These are phyloP conservation scores for Hibiscus mutabilis DNA, from an alignment of 345 rosid species.

Conservation along the genomic window DNA sequence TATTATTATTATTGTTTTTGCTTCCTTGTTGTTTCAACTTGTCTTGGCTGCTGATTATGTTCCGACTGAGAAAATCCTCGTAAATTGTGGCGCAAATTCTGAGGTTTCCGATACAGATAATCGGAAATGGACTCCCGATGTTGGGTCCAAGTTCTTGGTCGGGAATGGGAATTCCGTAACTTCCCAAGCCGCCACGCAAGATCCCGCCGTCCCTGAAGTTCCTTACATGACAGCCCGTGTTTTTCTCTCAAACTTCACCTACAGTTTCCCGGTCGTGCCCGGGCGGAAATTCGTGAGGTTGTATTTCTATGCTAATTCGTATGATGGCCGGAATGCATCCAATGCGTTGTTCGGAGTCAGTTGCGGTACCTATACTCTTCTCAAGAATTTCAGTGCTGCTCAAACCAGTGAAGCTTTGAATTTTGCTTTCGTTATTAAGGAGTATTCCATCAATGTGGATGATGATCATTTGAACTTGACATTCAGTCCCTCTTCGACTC, in stretches of 20 bases:
- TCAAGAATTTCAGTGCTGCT: conserved; percentile 75
- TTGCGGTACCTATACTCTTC: conserved; percentile 53
- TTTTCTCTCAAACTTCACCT: conserved; percentile 61
- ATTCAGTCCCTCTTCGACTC: conserved; percentile 48
- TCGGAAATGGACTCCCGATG: conserved; percentile 67
- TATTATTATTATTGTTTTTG: conserved; percentile 19
- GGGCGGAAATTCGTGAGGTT: conserved; percentile 78
- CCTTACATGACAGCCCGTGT: conserved; percentile 82
- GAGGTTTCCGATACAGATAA: conserved; percentile 38
- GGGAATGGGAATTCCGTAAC: conserved; percentile 35
- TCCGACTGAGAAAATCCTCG: conserved; percentile 53
- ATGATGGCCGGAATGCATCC: conserved; percentile 51
- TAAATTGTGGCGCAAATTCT: conserved; percentile 63
- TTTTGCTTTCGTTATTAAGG: conserved; percentile 59
- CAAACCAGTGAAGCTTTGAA: conserved; percentile 70
- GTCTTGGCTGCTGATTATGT: conserved; percentile 47
- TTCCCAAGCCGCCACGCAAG: conserved; percentile 54
- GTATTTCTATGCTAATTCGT: conserved; percentile 71
- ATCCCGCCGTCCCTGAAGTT: conserved; percentile 47
- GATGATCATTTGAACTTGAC: conserved; percentile 53
- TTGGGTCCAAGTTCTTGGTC: conserved; percentile 48
- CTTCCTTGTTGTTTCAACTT: conserved; percentile 25
- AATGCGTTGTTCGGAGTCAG: conserved; percentile 60
- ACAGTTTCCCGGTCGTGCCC: conserved; percentile 61
- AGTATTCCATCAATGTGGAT: conserved; percentile 57